Conservation (phyloP, 306 rosid genomes). For the Mimosa bimucronata region DNA sequence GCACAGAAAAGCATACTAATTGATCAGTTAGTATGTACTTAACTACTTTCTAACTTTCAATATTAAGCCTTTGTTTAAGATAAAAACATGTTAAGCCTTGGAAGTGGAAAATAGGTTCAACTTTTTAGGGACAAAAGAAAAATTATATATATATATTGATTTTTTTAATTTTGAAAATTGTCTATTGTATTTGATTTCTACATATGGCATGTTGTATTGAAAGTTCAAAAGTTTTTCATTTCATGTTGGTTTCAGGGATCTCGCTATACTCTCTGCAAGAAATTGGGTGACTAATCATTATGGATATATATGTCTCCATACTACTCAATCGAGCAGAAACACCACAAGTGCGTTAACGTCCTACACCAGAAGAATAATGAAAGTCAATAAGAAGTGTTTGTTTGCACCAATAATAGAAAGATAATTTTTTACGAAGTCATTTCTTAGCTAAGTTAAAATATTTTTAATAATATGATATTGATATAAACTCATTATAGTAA, state of each 20-base stretch:
- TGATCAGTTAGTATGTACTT: constrained; percentile 9
- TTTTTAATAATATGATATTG: too few relatives aligned
- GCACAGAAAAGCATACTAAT: background rate
- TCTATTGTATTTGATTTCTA: constrained; percentile 19
- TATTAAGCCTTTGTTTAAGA: constrained; percentile 22
- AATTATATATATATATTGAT: constrained; percentile 16
- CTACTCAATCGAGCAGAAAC: too few relatives aligned
- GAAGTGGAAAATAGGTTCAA: background rate
- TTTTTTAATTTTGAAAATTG: constrained; percentile 23
- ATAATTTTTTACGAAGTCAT: too few relatives aligned
- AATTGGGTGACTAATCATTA: too few relatives aligned
- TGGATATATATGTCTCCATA: too few relatives aligned
- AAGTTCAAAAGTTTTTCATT: constrained; percentile 5
- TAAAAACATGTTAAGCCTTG: background rate
- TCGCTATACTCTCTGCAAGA: too few relatives aligned
- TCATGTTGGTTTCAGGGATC: constrained; percentile 91
- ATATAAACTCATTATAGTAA: too few relatives aligned
- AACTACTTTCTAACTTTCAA: constrained; percentile 20
- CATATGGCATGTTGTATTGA: background rate
- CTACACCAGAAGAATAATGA: too few relatives aligned
- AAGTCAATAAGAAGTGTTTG: too few relatives aligned
- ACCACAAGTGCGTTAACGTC: too few relatives aligned
- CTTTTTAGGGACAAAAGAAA: background rate
- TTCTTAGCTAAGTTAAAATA: too few relatives aligned
- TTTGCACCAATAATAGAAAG: too few relatives aligned